Percentiles rank a stretch among this genome's conserved stretches.
Evolutionary conservation across 345 rosid species (phyloP).

Genomic region (Hibiscus trionum): DNA sequence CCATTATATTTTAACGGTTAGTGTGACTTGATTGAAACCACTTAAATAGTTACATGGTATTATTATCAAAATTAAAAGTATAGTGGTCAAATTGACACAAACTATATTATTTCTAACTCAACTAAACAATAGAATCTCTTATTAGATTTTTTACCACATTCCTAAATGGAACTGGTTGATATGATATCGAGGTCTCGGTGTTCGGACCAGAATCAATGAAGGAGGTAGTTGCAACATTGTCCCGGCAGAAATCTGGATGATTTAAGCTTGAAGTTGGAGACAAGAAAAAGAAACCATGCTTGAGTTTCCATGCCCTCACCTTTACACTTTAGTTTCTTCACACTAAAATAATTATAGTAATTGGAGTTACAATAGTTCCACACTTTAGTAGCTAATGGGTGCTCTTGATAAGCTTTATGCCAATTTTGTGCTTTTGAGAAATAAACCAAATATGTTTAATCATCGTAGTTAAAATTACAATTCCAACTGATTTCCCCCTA

Average conservation of each 20-base stretch:
- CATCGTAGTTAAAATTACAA: too few species aligned
- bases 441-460: not conserved
- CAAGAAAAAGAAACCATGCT: constrained; percentile 24
- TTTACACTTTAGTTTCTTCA: constrained; percentile 35
- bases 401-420: not conserved
- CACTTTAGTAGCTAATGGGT: not conserved
- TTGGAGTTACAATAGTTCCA: not conserved
- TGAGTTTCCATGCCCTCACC: constrained; percentile 51
- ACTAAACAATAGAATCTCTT: not conserved
- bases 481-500: too few species aligned
- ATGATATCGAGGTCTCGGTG: constrained; percentile 57
- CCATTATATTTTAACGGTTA: too few species aligned
- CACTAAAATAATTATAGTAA: not conserved
- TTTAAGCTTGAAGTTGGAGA: constrained; percentile 9
- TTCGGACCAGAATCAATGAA: constrained; percentile 80
- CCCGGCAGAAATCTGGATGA: constrained; percentile 29
- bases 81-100: too few species aligned
- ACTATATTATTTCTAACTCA: not conserved
- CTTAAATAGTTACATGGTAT: too few species aligned
- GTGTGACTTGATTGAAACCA: too few species aligned
- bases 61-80: too few species aligned
- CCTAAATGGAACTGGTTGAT: constrained; percentile 31
- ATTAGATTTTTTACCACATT: constrained; percentile 54
- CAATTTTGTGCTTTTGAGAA: not conserved
- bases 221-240: constrained; percentile 46